Conservation (phyloP, 73 alveolate genomes). For the Paramecium tetraurelia region DNA sequence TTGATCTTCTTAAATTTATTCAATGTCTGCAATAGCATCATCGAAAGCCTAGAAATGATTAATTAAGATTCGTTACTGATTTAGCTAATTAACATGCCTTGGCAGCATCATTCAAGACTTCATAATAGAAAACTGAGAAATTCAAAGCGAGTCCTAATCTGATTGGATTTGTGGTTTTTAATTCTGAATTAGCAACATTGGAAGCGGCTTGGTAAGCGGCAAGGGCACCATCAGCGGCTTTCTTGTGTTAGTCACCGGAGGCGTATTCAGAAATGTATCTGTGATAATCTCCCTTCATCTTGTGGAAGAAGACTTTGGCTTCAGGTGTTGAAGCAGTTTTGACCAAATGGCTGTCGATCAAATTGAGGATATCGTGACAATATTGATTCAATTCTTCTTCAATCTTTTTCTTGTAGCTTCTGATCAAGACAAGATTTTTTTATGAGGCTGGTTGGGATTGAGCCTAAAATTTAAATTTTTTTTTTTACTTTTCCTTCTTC, state of each 20-base stretch:
- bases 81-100: constrained; percentile 88
- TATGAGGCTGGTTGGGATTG: constrained; percentile 47
- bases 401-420: constrained; percentile 69
- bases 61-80: constrained; percentile 56
- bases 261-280: constrained; percentile 81
- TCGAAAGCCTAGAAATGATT: constrained; percentile 75
- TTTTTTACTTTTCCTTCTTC: constrained; percentile 68
- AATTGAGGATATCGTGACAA: constrained; percentile 67
- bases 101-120: constrained; percentile 81
- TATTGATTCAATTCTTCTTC: constrained; percentile 71
- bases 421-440: constrained; percentile 49
- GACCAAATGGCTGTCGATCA: constrained; percentile 67
- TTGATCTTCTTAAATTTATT: constrained; percentile 79
- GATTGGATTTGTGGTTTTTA: constrained; percentile 84
- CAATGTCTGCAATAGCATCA: constrained; percentile 92
- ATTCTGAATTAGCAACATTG: constrained; percentile 70
- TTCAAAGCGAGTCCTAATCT: constrained; percentile 85
- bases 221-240: constrained; percentile 81
- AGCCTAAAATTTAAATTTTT: constrained; percentile 56
- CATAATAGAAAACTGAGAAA: constrained; percentile 92
- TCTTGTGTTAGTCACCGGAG: constrained; percentile 73
- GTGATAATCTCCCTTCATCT: constrained; percentile 86
- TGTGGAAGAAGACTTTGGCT: constrained; percentile 77
- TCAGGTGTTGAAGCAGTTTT: constrained; percentile 72
- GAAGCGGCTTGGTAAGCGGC: constrained; percentile 83